Conservation (phyloP, 2,329 filamentous ascomycete species). For the Sporothrix variecibatus region DNA sequence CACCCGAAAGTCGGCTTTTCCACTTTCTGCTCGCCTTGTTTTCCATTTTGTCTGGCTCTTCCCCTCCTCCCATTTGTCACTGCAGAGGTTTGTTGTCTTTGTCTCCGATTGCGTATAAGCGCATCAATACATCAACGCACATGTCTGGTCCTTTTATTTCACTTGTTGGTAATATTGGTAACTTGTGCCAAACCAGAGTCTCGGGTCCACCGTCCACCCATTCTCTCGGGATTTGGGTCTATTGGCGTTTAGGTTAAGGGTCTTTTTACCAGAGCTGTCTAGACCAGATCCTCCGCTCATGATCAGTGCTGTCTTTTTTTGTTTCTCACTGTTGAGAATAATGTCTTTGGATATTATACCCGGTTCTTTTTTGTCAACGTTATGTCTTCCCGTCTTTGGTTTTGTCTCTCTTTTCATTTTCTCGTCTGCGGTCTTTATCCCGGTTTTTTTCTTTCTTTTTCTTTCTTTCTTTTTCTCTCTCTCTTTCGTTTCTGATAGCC, state of each 20-base stretch:
- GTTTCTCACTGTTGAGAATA: not conserved
- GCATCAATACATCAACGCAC: not conserved
- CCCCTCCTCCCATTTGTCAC: not conserved
- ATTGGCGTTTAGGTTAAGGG: not conserved
- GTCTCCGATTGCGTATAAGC: not conserved
- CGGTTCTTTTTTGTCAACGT: not conserved
- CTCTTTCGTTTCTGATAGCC: not conserved
- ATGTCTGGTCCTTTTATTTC: not conserved
- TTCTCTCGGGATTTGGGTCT: not conserved
- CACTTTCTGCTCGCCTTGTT: slow-evolving; percentile 1
- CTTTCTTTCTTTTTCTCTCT: not conserved
- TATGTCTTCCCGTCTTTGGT: too few relatives aligned
- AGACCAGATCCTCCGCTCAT: too few relatives aligned
- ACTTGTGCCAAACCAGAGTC: not conserved
- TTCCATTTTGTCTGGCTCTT: not conserved
- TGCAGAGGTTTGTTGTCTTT: not conserved
- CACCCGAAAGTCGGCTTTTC: not conserved
- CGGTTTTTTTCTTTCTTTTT: not conserved
- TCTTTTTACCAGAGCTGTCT: not conserved
- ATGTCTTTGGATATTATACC: not conserved
- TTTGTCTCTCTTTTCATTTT: not conserved
- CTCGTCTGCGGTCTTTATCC: not conserved
- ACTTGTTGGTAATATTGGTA: not conserved
- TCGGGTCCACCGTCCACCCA: slow-evolving; percentile 12
- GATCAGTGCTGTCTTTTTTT: not conserved